phyloP scores from a whole-genome alignment of 2,329 filamentous ascomycete species.

The Akanthomyces uredinophilus region DNA sequence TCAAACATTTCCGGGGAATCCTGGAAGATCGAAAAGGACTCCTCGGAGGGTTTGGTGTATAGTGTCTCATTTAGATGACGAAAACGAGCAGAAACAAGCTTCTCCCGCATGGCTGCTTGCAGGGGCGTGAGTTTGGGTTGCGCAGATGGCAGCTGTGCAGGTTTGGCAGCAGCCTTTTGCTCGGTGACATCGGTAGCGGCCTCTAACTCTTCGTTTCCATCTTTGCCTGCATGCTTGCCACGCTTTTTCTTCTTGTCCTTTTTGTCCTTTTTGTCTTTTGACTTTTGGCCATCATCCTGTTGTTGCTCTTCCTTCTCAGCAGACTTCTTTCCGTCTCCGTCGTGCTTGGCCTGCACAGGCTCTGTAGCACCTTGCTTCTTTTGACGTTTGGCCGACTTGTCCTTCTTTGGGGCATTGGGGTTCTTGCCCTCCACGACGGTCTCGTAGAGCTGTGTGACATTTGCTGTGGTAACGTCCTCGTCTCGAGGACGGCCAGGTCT shows the following conservation, averaged over 20 bases:
- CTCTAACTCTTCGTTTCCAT: constrained; percentile 15
- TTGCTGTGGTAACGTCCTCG: constrained; percentile 56
- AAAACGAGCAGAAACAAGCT: constrained; percentile 92
- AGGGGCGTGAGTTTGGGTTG: constrained; percentile 75
- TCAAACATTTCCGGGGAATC: constrained; percentile 87
- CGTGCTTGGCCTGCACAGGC: constrained; percentile 15
- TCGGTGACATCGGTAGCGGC: constrained; percentile 13
- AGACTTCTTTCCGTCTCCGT: constrained; percentile 17
- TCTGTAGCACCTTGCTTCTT: constrained; percentile 21
- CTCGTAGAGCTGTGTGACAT: constrained; percentile 75
- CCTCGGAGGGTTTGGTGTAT: constrained; percentile 82
- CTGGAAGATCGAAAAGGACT: constrained; percentile 78
- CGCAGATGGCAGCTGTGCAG: constrained; percentile 37
- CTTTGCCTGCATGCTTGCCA: constrained; percentile 22
- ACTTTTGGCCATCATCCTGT: constrained; percentile 17
- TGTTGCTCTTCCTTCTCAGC: constrained; percentile 20
- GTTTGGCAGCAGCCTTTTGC: constrained; percentile 21
- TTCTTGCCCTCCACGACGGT: constrained; percentile 68
- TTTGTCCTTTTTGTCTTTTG: constrained; percentile 35
- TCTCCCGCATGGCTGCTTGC: constrained; percentile 89
- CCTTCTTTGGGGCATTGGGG: constrained; percentile 22
- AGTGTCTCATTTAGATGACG: constrained; percentile 95
- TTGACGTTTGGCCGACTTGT: constrained; percentile 30
- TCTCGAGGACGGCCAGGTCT: constrained; percentile 24
- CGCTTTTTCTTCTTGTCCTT: constrained; percentile 26